Base-by-base conservation (phyloP, 1,139 yeast species). In the Suhomyces maxii region DNA sequence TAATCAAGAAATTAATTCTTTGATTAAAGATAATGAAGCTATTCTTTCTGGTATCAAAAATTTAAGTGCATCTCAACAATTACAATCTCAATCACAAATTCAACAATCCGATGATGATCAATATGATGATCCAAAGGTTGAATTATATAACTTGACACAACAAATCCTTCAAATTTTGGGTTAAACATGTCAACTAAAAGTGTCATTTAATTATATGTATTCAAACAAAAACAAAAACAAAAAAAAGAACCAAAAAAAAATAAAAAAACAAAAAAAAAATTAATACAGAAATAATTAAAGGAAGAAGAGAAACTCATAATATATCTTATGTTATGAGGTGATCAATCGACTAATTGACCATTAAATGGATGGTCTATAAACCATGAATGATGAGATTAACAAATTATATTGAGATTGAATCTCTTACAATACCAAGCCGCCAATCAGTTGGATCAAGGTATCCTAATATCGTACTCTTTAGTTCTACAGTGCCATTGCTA, bases 61-160 rank as follows among this genome's bases (percentile, higher is more conserved):
- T 49, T 77, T 82, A 49, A 58, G 63, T 51, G 71, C 69, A 37
- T 59, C 69, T 26, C 77, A 72, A 58, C 79, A 72, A 57, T 70
- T 65, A 51, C 59, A 55, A 26, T 61, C 59, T 45, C 68, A 61
- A 52, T 52, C 64, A 31, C 70, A 67, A 53, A 58, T 57, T 41
- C 54, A 57, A 34, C 60, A 58, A 46, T 51, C 45, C 13, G 51
- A 51, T 25, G 54, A 53, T 40, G 74, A 73, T 42, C 77, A 74
- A 53, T 69, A 61, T 48, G 86, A 82, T 52, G 87, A 80, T 64
- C 86, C 87, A 54, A 83, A 79, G 69, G 82, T 74, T 58, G 93
- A 86, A 64, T 76, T 86, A 57, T 84, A 83, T 61, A 85, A 84
- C 60, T 77, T 86, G 60, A 84, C 91, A n/a, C 89, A 84, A 63